Percentiles rank a stretch among this genome's conserved stretches.
phyloP scores from a whole-genome alignment of 2,329 filamentous ascomycete species.

The Leptographium flavum region DNA sequence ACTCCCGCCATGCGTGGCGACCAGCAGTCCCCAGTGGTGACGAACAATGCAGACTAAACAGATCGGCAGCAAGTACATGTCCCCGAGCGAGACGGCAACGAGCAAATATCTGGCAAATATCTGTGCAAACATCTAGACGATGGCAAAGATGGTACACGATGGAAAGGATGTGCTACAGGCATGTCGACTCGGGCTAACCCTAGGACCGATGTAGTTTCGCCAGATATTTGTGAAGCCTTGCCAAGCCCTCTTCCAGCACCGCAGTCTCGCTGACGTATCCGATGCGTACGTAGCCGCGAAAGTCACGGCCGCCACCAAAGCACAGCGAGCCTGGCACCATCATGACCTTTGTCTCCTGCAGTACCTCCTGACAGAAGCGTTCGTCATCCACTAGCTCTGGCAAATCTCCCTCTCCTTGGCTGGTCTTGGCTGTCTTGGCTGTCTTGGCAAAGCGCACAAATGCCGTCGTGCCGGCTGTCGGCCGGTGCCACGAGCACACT shows the following conservation, averaged over 20 bases:
- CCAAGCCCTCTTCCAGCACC: conserved; percentile 51
- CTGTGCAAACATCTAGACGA: too few relatives aligned
- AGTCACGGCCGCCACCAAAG: conserved; percentile 54
- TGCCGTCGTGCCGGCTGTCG: conserved; percentile 65
- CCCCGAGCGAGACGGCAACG: too few relatives aligned
- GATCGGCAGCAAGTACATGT: too few relatives aligned
- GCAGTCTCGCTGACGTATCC: conserved; percentile 62
- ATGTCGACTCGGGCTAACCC: too few relatives aligned
- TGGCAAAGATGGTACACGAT: too few relatives aligned
- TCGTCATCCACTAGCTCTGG: conserved; percentile 51
- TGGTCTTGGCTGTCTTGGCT: background rate
- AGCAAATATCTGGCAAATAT: too few relatives aligned
- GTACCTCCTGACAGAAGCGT: conserved; percentile 54
- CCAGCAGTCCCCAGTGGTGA: too few relatives aligned
- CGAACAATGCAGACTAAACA: too few relatives aligned
- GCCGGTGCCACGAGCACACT: conserved; percentile 56
- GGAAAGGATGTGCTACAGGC: too few relatives aligned
- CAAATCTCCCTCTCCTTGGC: background rate
- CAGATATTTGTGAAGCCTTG: conserved; percentile 29
- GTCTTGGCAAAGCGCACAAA: conserved; percentile 54
- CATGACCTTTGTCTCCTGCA: conserved; percentile 57
- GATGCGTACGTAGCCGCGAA: conserved; percentile 61
- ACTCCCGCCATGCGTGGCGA: too few relatives aligned
- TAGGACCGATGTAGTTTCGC: conserved; percentile 2
- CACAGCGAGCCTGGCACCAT: conserved; percentile 59